Evolutionary conservation across 75 land plant genomes (phyloP).

Genomic region (Cunninghamia lanceolata): DNA sequence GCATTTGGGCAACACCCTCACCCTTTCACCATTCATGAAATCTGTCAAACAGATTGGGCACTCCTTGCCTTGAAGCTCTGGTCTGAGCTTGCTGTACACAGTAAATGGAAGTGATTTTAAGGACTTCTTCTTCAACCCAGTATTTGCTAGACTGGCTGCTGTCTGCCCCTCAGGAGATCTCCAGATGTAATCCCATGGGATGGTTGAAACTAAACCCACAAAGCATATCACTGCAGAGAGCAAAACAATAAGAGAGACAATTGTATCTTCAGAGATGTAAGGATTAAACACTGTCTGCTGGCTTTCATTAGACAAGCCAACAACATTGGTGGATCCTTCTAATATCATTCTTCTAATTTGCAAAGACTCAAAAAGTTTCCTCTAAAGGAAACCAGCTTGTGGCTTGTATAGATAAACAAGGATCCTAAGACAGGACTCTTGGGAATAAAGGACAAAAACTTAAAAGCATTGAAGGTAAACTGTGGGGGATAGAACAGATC

Average conservation of each 20-base stretch:
- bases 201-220: not conserved
- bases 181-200: not conserved
- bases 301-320: not conserved
- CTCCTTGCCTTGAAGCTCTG: not conserved
- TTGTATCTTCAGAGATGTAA: not conserved
- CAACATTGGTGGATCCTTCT: not conserved
- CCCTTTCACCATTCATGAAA: conserved; percentile 23
- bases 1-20: conserved; percentile 45
- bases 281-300: not conserved
- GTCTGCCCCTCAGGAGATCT: not conserved
- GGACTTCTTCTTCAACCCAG: conserved; percentile 40
- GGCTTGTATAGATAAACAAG: not conserved
- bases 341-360: not conserved
- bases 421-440: too few species aligned
- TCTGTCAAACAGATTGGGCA: conserved; percentile 48
- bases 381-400: not conserved
- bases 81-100: not conserved
- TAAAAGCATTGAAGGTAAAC: too few species aligned
- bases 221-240: not conserved
- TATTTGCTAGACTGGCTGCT: conserved; percentile 17
- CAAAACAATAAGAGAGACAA: not conserved
- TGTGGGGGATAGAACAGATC: not conserved
- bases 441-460: too few species aligned
- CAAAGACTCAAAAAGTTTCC: not conserved
- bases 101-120: conserved; percentile 6